Percentiles rank a stretch among this genome's conserved stretches.
Evolutionary conservation across 805 yeast species (phyloP).

Genomic region (Cyberlindnera saturnus): DNA sequence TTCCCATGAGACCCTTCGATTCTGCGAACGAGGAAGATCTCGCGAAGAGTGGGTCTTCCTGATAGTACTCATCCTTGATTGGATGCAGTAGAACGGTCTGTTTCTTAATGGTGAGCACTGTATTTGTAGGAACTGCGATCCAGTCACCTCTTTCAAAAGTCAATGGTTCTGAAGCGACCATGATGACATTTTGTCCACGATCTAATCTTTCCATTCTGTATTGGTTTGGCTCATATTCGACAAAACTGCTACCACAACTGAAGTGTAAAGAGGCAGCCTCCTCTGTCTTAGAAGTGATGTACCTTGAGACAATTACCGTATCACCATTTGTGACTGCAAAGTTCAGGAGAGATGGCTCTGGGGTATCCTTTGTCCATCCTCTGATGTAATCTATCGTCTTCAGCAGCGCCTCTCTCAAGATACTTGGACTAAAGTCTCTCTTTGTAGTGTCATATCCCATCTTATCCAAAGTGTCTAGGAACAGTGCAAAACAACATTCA

Average conservation of each 20-base stretch:
- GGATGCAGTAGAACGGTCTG: slow-evolving; percentile 92
- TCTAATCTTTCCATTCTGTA: slow-evolving; percentile 92
- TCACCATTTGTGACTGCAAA: slow-evolving; percentile 95
- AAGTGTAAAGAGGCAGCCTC: slow-evolving; percentile 97
- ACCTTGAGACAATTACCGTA: slow-evolving; percentile 79
- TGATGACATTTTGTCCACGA: slow-evolving; percentile 88
- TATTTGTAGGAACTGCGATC: slow-evolving; percentile 94
- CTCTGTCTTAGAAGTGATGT: slow-evolving; percentile 81
- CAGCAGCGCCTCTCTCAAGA: slow-evolving; percentile 61
- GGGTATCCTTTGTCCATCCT: slow-evolving; percentile 67
- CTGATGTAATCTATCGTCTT: slow-evolving; percentile 71
- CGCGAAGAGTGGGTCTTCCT: slow-evolving; percentile 56
- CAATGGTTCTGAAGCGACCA: slow-evolving; percentile 94
- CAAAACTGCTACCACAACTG: slow-evolving; percentile 87
- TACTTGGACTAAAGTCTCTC: slow-evolving; percentile 43
- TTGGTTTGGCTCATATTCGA: slow-evolving; percentile 86
- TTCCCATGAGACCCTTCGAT: slow-evolving; percentile 88
- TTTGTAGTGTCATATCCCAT: slow-evolving; percentile 70
- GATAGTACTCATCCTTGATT: slow-evolving; percentile 82
- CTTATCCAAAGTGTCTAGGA: slow-evolving; percentile 65
- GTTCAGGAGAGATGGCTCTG: slow-evolving; percentile 82
- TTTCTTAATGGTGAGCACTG: slow-evolving; percentile 70
- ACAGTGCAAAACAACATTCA: slow-evolving; percentile 90
- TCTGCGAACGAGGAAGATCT: slow-evolving; percentile 82
- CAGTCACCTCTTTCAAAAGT: slow-evolving; percentile 97